phyloP scores from a whole-genome alignment of 1,284 basidiomycete species.

The Veloporphyrellus conicus region DNA sequence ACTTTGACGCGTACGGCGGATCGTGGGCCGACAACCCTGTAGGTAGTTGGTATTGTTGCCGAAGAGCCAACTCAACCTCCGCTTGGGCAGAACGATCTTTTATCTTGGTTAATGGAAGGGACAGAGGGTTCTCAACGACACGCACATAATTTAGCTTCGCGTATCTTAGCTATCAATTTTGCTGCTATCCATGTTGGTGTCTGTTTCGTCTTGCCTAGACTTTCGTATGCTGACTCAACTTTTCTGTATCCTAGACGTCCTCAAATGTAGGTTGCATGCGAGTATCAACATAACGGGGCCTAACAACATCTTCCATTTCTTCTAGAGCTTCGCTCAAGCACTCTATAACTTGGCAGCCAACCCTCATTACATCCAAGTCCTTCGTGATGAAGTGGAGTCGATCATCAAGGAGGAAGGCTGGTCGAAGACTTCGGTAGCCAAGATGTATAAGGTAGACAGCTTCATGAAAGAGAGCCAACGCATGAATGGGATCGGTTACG shows the following conservation, averaged over 20 bases:
- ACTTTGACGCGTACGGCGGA: constrained; percentile 30
- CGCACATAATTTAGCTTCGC: constrained; percentile 30
- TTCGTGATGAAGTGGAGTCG: constrained; percentile 43
- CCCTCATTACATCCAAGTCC: constrained; percentile 35
- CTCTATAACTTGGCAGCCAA: constrained; percentile 37
- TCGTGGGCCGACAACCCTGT: constrained; percentile 39
- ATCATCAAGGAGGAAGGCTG: constrained; percentile 40
- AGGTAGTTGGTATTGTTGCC: constrained; percentile 2
- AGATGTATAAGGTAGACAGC: constrained; percentile 46
- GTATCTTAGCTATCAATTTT: constrained; percentile 38
- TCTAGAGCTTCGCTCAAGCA: constrained; percentile 34
- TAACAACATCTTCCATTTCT: neutral
- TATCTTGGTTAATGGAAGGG: constrained; percentile 45
- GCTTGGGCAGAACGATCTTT: constrained; percentile 35
- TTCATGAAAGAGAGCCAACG: constrained; percentile 44
- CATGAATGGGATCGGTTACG: constrained; percentile 23
- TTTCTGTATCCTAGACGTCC: constrained; percentile 8
- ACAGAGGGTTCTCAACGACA: constrained; percentile 29
- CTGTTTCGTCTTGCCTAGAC: neutral
- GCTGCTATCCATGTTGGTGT: constrained; percentile 37
- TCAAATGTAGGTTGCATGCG: neutral
- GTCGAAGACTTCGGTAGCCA: constrained; percentile 39
- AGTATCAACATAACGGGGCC: neutral
- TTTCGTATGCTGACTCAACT: neutral
- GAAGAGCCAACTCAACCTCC: neutral